phyloP scores from a whole-genome alignment of 2,329 filamentous ascomycete genomes.

The Phialophora expanda region DNA sequence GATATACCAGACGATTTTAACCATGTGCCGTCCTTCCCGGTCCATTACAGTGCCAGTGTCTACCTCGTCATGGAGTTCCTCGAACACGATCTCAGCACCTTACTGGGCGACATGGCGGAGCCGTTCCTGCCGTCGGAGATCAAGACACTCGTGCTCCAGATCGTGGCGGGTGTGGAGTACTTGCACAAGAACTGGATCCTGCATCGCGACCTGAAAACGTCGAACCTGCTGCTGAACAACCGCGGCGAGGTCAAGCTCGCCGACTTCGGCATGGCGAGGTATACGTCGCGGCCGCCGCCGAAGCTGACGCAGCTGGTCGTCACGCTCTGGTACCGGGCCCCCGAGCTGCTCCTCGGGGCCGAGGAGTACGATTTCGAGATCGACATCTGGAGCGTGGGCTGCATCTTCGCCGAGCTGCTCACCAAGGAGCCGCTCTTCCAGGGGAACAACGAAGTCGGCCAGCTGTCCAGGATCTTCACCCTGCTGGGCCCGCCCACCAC shows the following conservation, averaged over 20 bases:
- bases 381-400: constrained; percentile 96
- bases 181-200: constrained; percentile 90
- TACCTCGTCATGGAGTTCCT: constrained; percentile 97
- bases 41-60: constrained; percentile 72
- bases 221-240: constrained; percentile 93
- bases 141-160: constrained; percentile 85
- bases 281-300: constrained; percentile 75
- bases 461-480: constrained; percentile 84
- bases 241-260: constrained; percentile 93
- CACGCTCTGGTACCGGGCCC: constrained; percentile 94
- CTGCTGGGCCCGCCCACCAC: constrained; percentile 86
- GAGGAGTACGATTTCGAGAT: constrained; percentile 75
- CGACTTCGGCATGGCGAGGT: constrained; percentile 97
- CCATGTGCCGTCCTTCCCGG: constrained; percentile 32
- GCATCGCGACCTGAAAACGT: constrained; percentile 91
- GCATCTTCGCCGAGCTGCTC: constrained; percentile 91
- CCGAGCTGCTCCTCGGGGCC: constrained; percentile 84
- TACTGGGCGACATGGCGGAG: constrained; percentile 92
- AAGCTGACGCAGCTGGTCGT: constrained; percentile 91
- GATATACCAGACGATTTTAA: constrained; percentile 46
- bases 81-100: constrained; percentile 92
- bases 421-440: constrained; percentile 81
- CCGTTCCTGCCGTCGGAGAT: constrained; percentile 91
- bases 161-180: constrained; percentile 79
- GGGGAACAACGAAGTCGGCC: constrained; percentile 90